Base-by-base conservation (phyloP, 371 early-diverging fungal species). In the Spiromyces aspiralis region DNA sequence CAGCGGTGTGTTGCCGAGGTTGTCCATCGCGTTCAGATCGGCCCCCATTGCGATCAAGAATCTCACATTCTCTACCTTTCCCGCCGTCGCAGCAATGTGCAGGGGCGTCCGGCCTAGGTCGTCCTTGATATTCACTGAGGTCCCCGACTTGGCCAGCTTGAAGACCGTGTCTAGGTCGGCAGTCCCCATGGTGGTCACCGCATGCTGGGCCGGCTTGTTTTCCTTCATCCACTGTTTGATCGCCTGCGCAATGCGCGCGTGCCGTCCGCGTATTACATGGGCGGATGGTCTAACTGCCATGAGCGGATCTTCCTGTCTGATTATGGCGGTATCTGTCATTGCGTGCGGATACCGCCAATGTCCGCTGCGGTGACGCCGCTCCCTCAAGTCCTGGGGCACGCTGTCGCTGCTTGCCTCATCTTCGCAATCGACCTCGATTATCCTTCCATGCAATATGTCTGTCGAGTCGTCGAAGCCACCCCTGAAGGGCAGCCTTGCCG, bases 11-110 rank as follows among this genome's bases (percentile, higher is more conserved):
- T 64, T 66, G 45, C 66, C 66, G 2, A 57, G 42, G n/a, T 43
- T n/a, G 27, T 64, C 66, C 16, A 43, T 25, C 2, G 53, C 45
- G 43, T 63, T 66, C 20, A 62, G 64, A 35, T 67, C 57, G 16
- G 77, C 79, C 21, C 76, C 76, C 52, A 58, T 48, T 13, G 74
- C 74, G 2, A 77, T 45, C 16, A 79, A 65, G 27, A 74, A 48
- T 20, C 67, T 57, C 41, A 66, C 65, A 0, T 64, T 45, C 2
- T 50, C 47, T 12, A 49, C 26, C 28, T 65, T 69, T 10, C 77
- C 77, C 12, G 55, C 42, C n/a, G 65, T 51, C 35, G 71, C 61
- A 2, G 76, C 75, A 13, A 72, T 28, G 13, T 73, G 75, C 25
- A 77, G 60, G 1, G 79, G 66, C 10, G 65, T 60, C 22, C 60